Conservation (phyloP, 805 yeast species). For the Teunomyces pallodes region DNA sequence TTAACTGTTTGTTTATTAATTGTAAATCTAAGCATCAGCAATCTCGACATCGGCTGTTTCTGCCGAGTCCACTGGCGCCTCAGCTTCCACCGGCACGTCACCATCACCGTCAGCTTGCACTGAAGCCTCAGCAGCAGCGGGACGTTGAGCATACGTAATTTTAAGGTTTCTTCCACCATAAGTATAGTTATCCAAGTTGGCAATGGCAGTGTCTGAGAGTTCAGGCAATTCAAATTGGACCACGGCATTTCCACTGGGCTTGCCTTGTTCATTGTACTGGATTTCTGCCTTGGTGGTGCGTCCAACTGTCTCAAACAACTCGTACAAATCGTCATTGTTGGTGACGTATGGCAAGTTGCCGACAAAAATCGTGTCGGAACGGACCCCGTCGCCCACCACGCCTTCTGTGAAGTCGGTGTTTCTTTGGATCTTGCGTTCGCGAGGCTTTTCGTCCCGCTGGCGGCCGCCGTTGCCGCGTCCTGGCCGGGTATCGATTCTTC, state of each 20-base stretch:
- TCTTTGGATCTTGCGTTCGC: constrained; percentile 17
- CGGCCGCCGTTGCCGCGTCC: constrained; percentile 39
- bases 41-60: constrained; percentile 4
- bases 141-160: constrained; percentile 60
- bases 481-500: constrained; percentile 75
- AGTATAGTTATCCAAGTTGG: constrained; percentile 70
- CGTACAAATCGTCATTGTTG: constrained; percentile 78
- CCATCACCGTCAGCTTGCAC: background rate
- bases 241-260: constrained; percentile 82
- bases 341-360: constrained; percentile 87
- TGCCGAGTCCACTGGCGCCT: background rate
- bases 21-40: background rate
- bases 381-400: constrained; percentile 59
- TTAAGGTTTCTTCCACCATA: constrained; percentile 79
- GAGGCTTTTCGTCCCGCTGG: constrained; percentile 12
- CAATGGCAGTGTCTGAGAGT: constrained; percentile 71
- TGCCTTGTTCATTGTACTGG: constrained; percentile 54
- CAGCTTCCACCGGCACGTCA: too few relatives aligned
- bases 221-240: constrained; percentile 67
- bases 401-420: constrained; percentile 64
- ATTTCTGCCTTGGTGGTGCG: constrained; percentile 73
- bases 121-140: background rate
- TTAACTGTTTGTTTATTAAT: too few relatives aligned
- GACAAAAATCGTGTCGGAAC: constrained; percentile 53
- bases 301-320: constrained; percentile 83